These are phyloP conservation scores for Diplosphaera chodatii DNA, from an alignment of 139 green algal species.

Conservation along the genomic window DNA sequence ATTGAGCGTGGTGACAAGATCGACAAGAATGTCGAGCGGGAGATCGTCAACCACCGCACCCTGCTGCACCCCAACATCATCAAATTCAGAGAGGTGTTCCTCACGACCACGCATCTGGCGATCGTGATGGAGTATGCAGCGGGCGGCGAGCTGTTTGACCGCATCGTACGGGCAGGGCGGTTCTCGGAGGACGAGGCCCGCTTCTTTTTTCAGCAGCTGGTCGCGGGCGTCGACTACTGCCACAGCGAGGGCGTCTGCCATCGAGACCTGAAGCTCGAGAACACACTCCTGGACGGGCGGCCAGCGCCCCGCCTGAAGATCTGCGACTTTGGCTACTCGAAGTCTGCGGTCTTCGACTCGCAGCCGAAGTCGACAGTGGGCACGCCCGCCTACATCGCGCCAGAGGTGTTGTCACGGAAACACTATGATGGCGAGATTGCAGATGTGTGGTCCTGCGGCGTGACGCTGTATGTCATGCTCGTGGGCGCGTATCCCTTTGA, in stretches of 20 bases:
- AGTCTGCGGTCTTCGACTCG: slow-evolving; percentile 77
- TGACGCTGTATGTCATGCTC: slow-evolving; percentile 99
- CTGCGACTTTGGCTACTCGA: slow-evolving; percentile 96
- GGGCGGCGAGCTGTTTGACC: slow-evolving; percentile 94
- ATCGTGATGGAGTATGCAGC: slow-evolving; percentile 81
- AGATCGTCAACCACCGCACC: slow-evolving; percentile 95
- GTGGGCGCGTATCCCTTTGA: slow-evolving; percentile 98
- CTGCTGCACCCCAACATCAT: slow-evolving; percentile 97
- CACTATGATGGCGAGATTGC: slow-evolving; percentile 89
- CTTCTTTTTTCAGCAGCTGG: slow-evolving; percentile 99
- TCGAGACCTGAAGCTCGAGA: slow-evolving; percentile 96
- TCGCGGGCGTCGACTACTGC: slow-evolving; percentile 91
- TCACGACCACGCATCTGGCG: slow-evolving; percentile 64
- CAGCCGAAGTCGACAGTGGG: slow-evolving; percentile 98
- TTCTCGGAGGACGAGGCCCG: slow-evolving; percentile 95
- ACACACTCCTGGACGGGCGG: slow-evolving; percentile 91
- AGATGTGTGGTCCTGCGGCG: slow-evolving; percentile 96
- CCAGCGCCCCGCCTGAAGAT: slow-evolving; percentile 88
- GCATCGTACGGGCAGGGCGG: slow-evolving; percentile 84
- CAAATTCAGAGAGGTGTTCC: slow-evolving; percentile 82
- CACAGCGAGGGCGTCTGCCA: slow-evolving; percentile 91
- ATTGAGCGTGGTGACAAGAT: slow-evolving; percentile 82
- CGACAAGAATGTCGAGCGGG: slow-evolving; percentile 95
- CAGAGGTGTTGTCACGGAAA: slow-evolving; percentile 81
- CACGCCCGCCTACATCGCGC: slow-evolving; percentile 98